phyloP scores from a whole-genome alignment of 768 basidiomycete genomes.

The Tulasnella sp. region DNA sequence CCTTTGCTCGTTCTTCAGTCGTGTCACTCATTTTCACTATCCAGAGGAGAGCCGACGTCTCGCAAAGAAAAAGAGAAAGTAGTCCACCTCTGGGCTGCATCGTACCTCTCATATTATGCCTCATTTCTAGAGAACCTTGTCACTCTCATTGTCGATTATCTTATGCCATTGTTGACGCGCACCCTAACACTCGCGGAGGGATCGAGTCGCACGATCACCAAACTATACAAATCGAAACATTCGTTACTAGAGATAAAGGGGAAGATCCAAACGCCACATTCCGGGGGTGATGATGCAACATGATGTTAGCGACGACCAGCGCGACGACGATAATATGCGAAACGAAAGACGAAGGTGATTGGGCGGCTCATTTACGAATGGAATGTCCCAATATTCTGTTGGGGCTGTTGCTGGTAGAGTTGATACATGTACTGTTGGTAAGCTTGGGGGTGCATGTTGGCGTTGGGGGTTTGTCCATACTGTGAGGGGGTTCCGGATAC shows the following conservation, averaged over 20 bases:
- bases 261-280: background rate
- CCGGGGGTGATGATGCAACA: background rate
- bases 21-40: background rate
- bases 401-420: slow-evolving; percentile 63
- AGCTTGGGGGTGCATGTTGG: slow-evolving; percentile 59
- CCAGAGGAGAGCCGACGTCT: slow-evolving; percentile 23
- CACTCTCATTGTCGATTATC: background rate
- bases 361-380: slow-evolving; percentile 42
- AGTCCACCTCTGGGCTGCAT: background rate
- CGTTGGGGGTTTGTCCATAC: slow-evolving; percentile 46
- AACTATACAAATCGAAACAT: background rate
- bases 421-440: slow-evolving; percentile 84
- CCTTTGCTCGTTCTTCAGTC: background rate
- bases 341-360: background rate
- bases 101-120: background rate
- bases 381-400: slow-evolving; percentile 74
- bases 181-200: background rate
- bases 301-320: background rate
- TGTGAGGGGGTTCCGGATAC: slow-evolving; percentile 42
- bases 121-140: background rate
- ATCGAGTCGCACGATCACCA: background rate
- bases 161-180: background rate
- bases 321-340: background rate
- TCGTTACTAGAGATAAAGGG: background rate
- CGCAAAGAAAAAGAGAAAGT: slow-evolving; percentile 26